Percentiles rank a stretch among this genome's conserved stretches.
Conservation (phyloP, 2,329 filamentous ascomycete species). For the Fusarium odoratissimum region DNA sequence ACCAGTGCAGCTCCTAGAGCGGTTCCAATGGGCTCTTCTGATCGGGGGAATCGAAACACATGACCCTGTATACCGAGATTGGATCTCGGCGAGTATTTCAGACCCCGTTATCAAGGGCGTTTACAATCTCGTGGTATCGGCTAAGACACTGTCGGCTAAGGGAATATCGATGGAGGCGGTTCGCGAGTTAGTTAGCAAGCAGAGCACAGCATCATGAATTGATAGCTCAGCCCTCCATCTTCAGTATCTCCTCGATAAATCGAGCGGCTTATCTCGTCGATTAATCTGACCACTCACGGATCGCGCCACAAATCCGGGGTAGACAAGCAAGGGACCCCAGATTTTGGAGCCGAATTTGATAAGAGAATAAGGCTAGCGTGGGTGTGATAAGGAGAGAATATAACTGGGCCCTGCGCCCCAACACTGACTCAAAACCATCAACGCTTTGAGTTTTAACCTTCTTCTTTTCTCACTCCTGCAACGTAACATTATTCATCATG, state of each 20-base stretch:
- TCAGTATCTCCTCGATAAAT: not conserved
- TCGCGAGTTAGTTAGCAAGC: not conserved
- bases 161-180: conserved; percentile 6
- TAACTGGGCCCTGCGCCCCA: conserved; percentile 7
- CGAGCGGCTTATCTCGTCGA: conserved; percentile 6
- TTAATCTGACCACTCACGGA: not conserved
- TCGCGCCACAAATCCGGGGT: not conserved
- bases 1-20: conserved; percentile 8
- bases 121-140: conserved; percentile 2
- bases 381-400: conserved; percentile 4
- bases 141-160: conserved; percentile 13
- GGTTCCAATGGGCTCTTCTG: conserved; percentile 18
- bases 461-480: not conserved
- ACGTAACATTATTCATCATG: not conserved
- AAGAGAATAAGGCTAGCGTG: not conserved
- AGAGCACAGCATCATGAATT: not conserved
- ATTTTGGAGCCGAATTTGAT: conserved; percentile 1
- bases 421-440: not conserved
- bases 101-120: conserved; percentile 35
- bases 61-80: conserved; percentile 32
- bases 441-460: not conserved
- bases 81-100: conserved; percentile 36
- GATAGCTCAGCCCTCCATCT: not conserved
- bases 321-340: conserved; percentile 3
- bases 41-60: conserved; percentile 35